These are phyloP conservation scores for Chlorella variabilis DNA, from an alignment of 163 green algal genomes.

Conservation along the genomic window DNA sequence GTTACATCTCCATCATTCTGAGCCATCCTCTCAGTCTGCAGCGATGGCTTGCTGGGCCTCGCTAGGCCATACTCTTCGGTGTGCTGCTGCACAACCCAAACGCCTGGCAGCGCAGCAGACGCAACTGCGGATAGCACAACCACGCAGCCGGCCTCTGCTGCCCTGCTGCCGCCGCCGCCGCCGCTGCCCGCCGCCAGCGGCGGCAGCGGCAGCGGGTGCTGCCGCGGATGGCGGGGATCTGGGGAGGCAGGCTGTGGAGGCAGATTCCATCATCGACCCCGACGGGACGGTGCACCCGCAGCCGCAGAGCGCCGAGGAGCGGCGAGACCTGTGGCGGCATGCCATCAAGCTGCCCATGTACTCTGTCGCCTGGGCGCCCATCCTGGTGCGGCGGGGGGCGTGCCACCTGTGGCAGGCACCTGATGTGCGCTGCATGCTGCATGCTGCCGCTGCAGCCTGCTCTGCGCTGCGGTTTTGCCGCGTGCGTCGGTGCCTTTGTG, in stretches of 20 bases:
- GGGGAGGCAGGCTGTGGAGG: background rate
- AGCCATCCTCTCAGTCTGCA: too few relatives aligned
- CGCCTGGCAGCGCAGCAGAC: background rate
- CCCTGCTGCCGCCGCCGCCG: too few relatives aligned
- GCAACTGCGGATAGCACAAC: too few relatives aligned
- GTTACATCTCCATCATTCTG: too few relatives aligned
- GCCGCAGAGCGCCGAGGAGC: conserved; percentile 33
- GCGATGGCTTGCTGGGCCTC: too few relatives aligned
- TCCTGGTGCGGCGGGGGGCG: too few relatives aligned
- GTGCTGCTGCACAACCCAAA: too few relatives aligned
- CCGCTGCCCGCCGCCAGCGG: too few relatives aligned
- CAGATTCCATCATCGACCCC: conserved; percentile 46
- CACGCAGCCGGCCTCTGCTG: too few relatives aligned
- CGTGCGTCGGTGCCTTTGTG: background rate
- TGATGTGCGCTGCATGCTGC: too few relatives aligned
- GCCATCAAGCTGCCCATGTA: conserved; percentile 97
- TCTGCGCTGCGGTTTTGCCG: background rate
- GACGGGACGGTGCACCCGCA: conserved; percentile 30
- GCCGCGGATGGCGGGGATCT: background rate
- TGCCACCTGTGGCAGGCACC: too few relatives aligned
- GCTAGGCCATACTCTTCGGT: too few relatives aligned
- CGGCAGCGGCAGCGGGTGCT: background rate
- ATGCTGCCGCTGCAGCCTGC: conserved; percentile 17
- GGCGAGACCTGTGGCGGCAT: conserved; percentile 72
- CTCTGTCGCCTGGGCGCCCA: conserved; percentile 86